These are phyloP conservation scores for Lithohypha guttulata DNA, from an alignment of 2,329 filamentous ascomycete genomes.

Conservation along the genomic window DNA sequence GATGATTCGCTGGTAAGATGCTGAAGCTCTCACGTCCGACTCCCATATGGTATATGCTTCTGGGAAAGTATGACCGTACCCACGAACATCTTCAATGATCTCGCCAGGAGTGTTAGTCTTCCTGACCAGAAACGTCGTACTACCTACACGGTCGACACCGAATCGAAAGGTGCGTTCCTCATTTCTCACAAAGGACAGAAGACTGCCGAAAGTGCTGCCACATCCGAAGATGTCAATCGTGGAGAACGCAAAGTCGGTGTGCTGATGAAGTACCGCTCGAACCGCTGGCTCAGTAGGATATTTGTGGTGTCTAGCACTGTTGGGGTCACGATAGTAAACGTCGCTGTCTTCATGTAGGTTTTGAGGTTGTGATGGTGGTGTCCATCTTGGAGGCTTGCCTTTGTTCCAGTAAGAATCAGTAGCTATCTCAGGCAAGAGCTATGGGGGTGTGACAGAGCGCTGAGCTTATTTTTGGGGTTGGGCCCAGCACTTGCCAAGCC, in stretches of 20 bases:
- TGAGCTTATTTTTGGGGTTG: too few relatives aligned
- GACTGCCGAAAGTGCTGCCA: constrained; percentile 36
- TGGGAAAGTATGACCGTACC: constrained; percentile 57
- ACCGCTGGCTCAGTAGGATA: constrained; percentile 27
- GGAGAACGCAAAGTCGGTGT: constrained; percentile 27
- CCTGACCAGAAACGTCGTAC: constrained; percentile 53
- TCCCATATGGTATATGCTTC: constrained; percentile 58
- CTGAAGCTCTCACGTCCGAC: constrained; percentile 41
- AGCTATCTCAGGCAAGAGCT: too few relatives aligned
- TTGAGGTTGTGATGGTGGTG: constrained; percentile 28
- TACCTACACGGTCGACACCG: constrained; percentile 44
- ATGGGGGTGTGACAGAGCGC: too few relatives aligned
- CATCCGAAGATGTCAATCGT: constrained; percentile 49
- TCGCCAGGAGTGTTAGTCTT: constrained; percentile 51
- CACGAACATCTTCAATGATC: constrained; percentile 43
- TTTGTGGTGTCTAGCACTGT: constrained; percentile 26
- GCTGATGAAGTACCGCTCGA: constrained; percentile 23
- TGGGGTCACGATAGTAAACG: constrained; percentile 36
- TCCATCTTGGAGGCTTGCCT: constrained; percentile 45
- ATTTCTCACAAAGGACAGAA: constrained; percentile 38
- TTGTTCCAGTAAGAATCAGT: background rate
- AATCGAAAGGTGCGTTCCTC: constrained; percentile 46
- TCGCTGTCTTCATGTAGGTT: constrained; percentile 35
- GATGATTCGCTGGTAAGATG: constrained; percentile 53
- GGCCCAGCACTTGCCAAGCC: background rate